Percentiles rank a stretch among this genome's conserved stretches.
These are phyloP conservation scores for Coriaria nepalensis DNA, from an alignment of 306 rosid genomes.

Conservation along the genomic window DNA sequence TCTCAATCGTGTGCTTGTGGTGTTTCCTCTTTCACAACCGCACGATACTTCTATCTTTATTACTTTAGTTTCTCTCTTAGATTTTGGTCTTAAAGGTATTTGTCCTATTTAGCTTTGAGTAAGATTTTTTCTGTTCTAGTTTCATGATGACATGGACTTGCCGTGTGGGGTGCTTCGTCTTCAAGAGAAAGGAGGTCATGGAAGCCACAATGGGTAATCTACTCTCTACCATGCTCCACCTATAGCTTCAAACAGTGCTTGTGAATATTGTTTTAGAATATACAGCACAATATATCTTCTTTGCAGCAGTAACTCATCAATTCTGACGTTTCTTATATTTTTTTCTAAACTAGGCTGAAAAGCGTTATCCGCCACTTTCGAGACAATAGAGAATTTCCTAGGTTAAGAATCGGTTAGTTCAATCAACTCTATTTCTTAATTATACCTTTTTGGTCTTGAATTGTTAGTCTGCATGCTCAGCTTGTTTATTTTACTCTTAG, in stretches of 20 bases:
- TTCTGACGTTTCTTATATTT: conserved; percentile 7
- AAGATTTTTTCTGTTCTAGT: conserved; percentile 31
- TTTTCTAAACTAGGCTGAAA: conserved; percentile 47
- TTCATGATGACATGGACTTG: conserved; percentile 81
- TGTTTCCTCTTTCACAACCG: conserved; percentile 17
- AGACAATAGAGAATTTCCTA: conserved; percentile 73
- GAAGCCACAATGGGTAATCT: conserved; percentile 75
- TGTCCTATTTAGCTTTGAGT: neutral
- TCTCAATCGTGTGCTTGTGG: conserved; percentile 82
- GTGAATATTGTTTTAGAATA: too few relatives aligned
- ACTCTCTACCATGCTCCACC: too few relatives aligned
- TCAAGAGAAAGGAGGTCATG: conserved; percentile 63
- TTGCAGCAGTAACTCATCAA: neutral
- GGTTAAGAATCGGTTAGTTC: conserved; percentile 70
- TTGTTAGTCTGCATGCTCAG: neutral
- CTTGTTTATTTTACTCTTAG: conserved; percentile 20
- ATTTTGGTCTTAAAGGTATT: neutral
- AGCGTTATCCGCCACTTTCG: conserved; percentile 69
- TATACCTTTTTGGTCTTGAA: neutral
- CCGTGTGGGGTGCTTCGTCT: conserved; percentile 94
- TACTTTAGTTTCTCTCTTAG: neutral
- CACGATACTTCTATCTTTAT: neutral
- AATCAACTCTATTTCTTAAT: neutral
- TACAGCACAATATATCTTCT: too few relatives aligned
- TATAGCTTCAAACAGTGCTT: too few relatives aligned